Evolutionary conservation across 768 basidiomycete genomes (phyloP), one percentile per base, ranked within the genome.

Genomic region (Fistulinella prunicolor): DNA sequence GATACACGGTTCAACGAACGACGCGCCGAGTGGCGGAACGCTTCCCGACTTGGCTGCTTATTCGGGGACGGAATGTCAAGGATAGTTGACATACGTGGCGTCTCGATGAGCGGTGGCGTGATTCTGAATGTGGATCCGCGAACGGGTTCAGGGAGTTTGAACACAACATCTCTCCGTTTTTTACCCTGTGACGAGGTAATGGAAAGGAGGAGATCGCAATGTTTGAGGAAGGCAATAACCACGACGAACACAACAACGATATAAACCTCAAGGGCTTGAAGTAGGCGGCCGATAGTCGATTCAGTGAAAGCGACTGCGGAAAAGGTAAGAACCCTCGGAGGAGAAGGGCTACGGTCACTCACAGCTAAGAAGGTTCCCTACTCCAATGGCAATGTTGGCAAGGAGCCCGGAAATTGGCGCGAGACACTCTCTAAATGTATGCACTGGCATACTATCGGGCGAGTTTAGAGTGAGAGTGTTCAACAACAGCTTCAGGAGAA

Each of bases 251-350:
- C 63, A 47, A 85, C 70, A 37, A 84, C 65, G 36, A 82, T 72
- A 58, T 82, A 90, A 20, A 82, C 55, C 57, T 85, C 82, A 28
- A 82, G 64, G 13, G 81, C 82, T 55, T 81, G 77, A 42, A 81
- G 62, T 55, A 89, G 79, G 38, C 83, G 81, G n/a, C 87, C 88
- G 1, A 85, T 67, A 9, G 73, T 72, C 6, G 78, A 79, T 66
- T 89, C 88, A 3, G 86, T 79, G 59, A 89, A 87, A 44, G 72
- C 67, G 61, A 84, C 86, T 88, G 54, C 29, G 19, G 35, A 44
- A 42, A 3, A 30, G 37, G 26, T 62, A 36, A 63, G 51, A 35
- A 36, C 21, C 32, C 30, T 19, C 46, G 38, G 52, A 40, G 13
- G 26, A 38, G 32, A 32, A 39, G 30, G 34, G 12, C 10, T n/a